Conservation (phyloP, 2,329 filamentous ascomycete species). For the Paracoccidioides lutzii region DNA sequence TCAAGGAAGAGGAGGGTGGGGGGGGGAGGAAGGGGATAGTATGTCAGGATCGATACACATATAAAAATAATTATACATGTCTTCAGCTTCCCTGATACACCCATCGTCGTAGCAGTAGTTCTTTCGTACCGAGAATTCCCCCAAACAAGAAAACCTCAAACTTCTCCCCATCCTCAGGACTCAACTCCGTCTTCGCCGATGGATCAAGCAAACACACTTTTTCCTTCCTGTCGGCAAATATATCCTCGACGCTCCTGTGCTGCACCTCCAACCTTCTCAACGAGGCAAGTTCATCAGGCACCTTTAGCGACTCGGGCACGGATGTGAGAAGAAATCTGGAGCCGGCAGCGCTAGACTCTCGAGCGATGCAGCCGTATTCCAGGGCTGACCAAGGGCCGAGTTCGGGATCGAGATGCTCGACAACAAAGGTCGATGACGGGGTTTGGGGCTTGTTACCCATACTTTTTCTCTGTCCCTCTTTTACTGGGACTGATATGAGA, state of each 20-base stretch:
- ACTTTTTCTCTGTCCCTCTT: not conserved
- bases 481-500: not conserved
- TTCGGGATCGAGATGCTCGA: slow-evolving; percentile 93
- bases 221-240: slow-evolving; percentile 60
- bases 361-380: slow-evolving; percentile 79
- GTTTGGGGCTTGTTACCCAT: not conserved
- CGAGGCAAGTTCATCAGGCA: slow-evolving; percentile 48
- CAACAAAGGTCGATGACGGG: slow-evolving; percentile 55
- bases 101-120: not conserved
- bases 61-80: not conserved
- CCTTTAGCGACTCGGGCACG: slow-evolving; percentile 52
- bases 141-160: slow-evolving; percentile 95
- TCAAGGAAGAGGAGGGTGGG: not conserved
- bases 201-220: slow-evolving; percentile 85
- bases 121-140: slow-evolving; percentile 67
- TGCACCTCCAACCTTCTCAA: slow-evolving; percentile 56
- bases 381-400: slow-evolving; percentile 87
- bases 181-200: slow-evolving; percentile 64
- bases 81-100: not conserved
- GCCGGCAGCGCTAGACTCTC: slow-evolving; percentile 56
- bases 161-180: slow-evolving; percentile 63
- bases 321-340: slow-evolving; percentile 72
- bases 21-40: not conserved
- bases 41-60: not conserved
- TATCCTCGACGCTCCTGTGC: slow-evolving; percentile 64